phyloP scores from a whole-genome alignment of 2,329 filamentous ascomycete genomes.

The Rutstroemia sp. region DNA sequence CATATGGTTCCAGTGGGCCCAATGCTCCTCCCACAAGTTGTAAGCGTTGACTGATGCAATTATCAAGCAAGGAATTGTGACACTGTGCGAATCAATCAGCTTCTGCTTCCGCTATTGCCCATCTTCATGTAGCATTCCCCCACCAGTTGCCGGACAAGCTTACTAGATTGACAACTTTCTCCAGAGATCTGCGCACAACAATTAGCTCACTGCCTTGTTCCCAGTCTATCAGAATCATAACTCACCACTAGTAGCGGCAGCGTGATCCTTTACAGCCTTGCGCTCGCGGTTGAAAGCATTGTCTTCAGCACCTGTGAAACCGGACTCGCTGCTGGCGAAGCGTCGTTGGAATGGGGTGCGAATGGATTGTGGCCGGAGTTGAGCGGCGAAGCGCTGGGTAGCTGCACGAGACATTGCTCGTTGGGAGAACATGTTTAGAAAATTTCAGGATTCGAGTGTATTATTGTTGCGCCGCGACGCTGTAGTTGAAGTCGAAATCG shows the following conservation, averaged over 20 bases:
- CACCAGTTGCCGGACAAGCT: constrained; percentile 31
- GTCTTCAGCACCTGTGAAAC: constrained; percentile 58
- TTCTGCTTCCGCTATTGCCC: background rate
- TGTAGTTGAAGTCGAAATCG: background rate
- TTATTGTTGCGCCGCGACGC: constrained; percentile 5
- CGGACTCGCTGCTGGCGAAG: constrained; percentile 56
- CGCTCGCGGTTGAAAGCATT: constrained; percentile 94
- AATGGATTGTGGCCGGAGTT: constrained; percentile 47
- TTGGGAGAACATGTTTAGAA: constrained; percentile 52
- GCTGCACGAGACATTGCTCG: constrained; percentile 50
- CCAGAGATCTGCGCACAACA: constrained; percentile 67
- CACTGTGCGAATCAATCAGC: constrained; percentile 43
- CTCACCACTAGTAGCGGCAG: constrained; percentile 74
- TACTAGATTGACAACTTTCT: constrained; percentile 95
- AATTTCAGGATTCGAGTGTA: constrained; percentile 13
- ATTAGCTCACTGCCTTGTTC: constrained; percentile 12
- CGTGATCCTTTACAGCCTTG: constrained; percentile 84
- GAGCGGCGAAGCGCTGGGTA: constrained; percentile 54
- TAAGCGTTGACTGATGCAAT: constrained; percentile 76
- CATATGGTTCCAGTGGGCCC: constrained; percentile 88
- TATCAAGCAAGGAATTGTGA: constrained; percentile 64
- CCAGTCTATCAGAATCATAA: constrained; percentile 18
- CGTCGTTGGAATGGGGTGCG: constrained; percentile 60
- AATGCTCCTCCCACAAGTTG: constrained; percentile 89
- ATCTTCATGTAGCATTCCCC: background rate